Evolutionary conservation across 73 alveolate genomes (phyloP).

Genomic region (Uronychia setigera): DNA sequence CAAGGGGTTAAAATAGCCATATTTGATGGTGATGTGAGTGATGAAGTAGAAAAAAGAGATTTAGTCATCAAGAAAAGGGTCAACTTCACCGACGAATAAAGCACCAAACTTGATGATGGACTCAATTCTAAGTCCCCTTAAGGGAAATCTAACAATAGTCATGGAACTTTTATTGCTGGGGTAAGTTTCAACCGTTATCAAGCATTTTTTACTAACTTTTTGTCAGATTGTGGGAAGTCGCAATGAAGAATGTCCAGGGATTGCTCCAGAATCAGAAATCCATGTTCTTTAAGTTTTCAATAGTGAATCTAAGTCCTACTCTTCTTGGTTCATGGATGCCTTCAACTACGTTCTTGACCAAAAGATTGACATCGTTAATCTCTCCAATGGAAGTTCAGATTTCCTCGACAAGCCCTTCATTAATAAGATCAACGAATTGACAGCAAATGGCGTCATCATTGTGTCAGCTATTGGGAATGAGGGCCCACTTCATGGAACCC

Average conservation of each 20-base stretch:
- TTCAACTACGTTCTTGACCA: slow-evolving; percentile 51
- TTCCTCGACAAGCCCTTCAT: slow-evolving; percentile 59
- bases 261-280: slow-evolving; percentile 68
- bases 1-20: slow-evolving; percentile 68
- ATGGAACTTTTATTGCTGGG: slow-evolving; percentile 66
- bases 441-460: slow-evolving; percentile 43
- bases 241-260: slow-evolving; percentile 54
- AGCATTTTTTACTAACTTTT: too few relatives aligned
- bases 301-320: slow-evolving; percentile 31
- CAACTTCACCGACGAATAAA: slow-evolving; percentile 48
- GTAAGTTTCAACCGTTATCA: too few relatives aligned
- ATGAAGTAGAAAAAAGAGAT: slow-evolving; percentile 2
- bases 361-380: slow-evolving; percentile 51
- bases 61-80: slow-evolving; percentile 6
- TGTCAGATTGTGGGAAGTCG: slow-evolving; percentile 17
- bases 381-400: slow-evolving; percentile 67
- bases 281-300: slow-evolving; percentile 60
- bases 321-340: slow-evolving; percentile 71
- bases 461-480: slow-evolving; percentile 75
- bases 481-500: slow-evolving; percentile 70
- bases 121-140: too few relatives aligned
- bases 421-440: slow-evolving; percentile 54
- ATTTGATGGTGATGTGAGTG: slow-evolving; percentile 33
- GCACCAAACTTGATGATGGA: slow-evolving; percentile 10
- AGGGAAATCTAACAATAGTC: too few relatives aligned